Base-by-base conservation (phyloP, 1,284 basidiomycete species). In the Fomitopsis schrenkii region DNA sequence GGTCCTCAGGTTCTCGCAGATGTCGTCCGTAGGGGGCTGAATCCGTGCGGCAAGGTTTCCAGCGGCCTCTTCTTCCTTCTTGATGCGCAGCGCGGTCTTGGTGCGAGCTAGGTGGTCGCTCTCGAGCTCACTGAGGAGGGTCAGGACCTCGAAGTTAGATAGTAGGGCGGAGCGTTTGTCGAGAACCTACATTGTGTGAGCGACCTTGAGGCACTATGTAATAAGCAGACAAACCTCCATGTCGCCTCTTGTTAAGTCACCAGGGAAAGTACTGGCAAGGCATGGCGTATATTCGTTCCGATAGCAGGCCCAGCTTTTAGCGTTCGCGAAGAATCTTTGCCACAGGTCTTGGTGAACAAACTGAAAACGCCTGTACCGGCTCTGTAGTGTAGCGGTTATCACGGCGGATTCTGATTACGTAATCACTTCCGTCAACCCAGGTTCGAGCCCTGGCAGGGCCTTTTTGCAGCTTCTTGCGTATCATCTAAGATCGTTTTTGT, bases 141-240 rank as follows among this genome's bases (percentile, higher is more conserved):
- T 72, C 46, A 97, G 80, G 64, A 97, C 94, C 75, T 98, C 95
- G 70, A 83, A 87, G 76, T 96, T 95, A 46, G 91, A 89, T 12
- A 96, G 82, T 59, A 95, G 85, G 9, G 91, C 91, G 5, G 93
- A 83, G 44, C 92, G 85, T 19, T 87, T 75, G 64, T 90, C 88
- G 60, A 96, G 70, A 62, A 97, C 87, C 91, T 95, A 69, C 15
- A 12, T 28, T 33, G 26, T 10, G 46, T 19, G n/a, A n/a, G 45
- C 48, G 9, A 22, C 3, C 48, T 26, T 10, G 12, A 14, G 1
- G 14, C 40, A 28, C 40, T 14, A 5, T 28, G 1, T 3, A n/a
- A n/a, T 7, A 14, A 15, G n/a, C n/a, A 45, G 42, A 67, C 72
- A 19, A 44, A 76, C 75, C 74, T 76, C 72, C 52, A 54, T 54